These are phyloP conservation scores for Suaeda aralocaspica DNA, from an alignment of 148 eudicot genomes.

Conservation along the genomic window DNA sequence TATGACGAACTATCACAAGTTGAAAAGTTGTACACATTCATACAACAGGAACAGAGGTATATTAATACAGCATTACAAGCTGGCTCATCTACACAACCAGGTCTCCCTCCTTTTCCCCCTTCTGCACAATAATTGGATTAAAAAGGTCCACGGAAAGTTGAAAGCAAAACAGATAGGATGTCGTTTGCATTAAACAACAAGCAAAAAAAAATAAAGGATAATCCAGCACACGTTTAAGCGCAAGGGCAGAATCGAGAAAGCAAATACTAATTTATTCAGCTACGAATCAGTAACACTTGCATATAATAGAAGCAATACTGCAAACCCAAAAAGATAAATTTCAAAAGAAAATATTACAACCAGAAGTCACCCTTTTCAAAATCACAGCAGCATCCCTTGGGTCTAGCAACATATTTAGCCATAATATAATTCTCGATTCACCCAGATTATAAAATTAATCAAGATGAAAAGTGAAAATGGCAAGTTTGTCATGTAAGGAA, in stretches of 20 bases:
- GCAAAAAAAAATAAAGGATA: background rate
- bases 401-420: conserved; percentile 29
- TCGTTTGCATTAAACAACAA: background rate
- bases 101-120: background rate
- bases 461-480: conserved; percentile 32
- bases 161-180: background rate
- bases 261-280: background rate
- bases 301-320: background rate
- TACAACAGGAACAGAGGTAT: background rate
- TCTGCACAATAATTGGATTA: background rate
- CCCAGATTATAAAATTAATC: conserved; percentile 27
- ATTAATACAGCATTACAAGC: background rate
- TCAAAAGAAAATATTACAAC: background rate
- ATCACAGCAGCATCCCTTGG: conserved; percentile 21
- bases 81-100: background rate
- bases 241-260: background rate
- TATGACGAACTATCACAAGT: background rate
- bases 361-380: background rate
- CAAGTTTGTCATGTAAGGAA: conserved; percentile 31
- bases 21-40: background rate
- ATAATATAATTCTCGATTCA: conserved; percentile 27
- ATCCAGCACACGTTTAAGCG: background rate
- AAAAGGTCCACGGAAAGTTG: background rate
- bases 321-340: background rate
- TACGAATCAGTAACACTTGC: background rate